Percentiles rank a stretch among this genome's conserved stretches.
Conservation (phyloP, 495 filamentous ascomycete genomes). For the Neurospora pannonica region DNA sequence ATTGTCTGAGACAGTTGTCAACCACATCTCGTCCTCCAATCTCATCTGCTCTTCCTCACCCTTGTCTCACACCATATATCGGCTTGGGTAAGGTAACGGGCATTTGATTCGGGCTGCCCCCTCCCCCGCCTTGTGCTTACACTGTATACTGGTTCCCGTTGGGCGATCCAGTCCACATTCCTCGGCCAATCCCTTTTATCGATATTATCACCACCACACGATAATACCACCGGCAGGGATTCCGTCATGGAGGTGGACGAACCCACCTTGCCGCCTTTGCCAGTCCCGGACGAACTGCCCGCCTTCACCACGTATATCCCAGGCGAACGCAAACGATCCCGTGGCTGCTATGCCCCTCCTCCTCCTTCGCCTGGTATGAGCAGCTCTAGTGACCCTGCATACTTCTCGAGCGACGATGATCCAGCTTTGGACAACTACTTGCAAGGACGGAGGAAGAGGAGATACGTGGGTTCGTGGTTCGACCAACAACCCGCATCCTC, state of each 20-base stretch:
- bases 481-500: slow-evolving; percentile 43
- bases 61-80: background rate
- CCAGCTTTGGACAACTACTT: slow-evolving; percentile 64
- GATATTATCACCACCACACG: background rate
- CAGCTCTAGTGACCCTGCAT: slow-evolving; percentile 60
- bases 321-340: slow-evolving; percentile 33
- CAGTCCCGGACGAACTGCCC: slow-evolving; percentile 8
- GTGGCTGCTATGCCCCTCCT: slow-evolving; percentile 14
- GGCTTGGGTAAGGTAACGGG: background rate
- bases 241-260: slow-evolving; percentile 28
- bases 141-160: background rate
- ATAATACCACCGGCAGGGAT: slow-evolving; percentile 12
- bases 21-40: background rate
- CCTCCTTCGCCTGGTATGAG: slow-evolving; percentile 14
- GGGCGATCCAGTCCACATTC: background rate
- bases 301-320: slow-evolving; percentile 21
- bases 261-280: slow-evolving; percentile 32
- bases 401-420: slow-evolving; percentile 74
- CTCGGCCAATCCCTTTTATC: background rate
- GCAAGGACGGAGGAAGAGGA: slow-evolving; percentile 39
- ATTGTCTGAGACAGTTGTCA: background rate
- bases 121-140: background rate
- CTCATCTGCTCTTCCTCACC: background rate
- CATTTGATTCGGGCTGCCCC: background rate
- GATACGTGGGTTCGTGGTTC: slow-evolving; percentile 65